Percentiles rank a stretch among this genome's conserved stretches.
phyloP scores from a whole-genome alignment of 2,329 filamentous ascomycete genomes.

The Penicillium crustosum region DNA sequence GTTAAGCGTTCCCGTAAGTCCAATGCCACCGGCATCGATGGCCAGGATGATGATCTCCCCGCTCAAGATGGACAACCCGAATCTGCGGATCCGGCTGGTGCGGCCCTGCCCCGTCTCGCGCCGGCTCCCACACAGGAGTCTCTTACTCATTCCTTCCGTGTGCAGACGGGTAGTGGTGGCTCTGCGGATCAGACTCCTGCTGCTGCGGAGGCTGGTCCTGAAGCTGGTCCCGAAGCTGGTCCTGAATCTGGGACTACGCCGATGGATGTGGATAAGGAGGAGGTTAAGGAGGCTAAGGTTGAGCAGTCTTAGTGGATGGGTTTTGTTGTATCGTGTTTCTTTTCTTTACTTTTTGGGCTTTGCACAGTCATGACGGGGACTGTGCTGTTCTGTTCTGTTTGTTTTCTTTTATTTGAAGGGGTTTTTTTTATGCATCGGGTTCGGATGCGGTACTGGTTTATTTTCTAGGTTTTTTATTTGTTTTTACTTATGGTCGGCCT shows the following conservation, averaged over 20 bases:
- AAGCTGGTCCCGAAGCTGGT: constrained; percentile 7
- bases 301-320: constrained; percentile 24
- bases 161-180: constrained; percentile 32
- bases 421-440: constrained; percentile 6
- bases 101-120: constrained; percentile 36
- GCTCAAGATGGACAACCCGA: constrained; percentile 25
- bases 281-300: constrained; percentile 36
- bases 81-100: constrained; percentile 17
- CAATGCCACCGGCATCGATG: constrained; percentile 29
- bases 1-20: constrained; percentile 45
- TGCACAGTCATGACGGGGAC: neutral
- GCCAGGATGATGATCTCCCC: constrained; percentile 27
- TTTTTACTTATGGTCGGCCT: neutral
- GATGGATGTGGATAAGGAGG: constrained; percentile 41
- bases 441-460: constrained; percentile 7
- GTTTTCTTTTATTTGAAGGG: constrained; percentile 1
- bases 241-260: constrained; percentile 33
- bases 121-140: constrained; percentile 40
- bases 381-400: neutral
- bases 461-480: neutral
- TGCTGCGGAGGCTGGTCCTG: constrained; percentile 11
- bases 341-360: constrained; percentile 1
- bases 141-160: constrained; percentile 39
- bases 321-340: constrained; percentile 8
- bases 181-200: constrained; percentile 26